Evolutionary conservation across 257 asterid genomes (phyloP), one percentile per base, ranked within the genome.

Genomic region (Solanum lycopersicoides): DNA sequence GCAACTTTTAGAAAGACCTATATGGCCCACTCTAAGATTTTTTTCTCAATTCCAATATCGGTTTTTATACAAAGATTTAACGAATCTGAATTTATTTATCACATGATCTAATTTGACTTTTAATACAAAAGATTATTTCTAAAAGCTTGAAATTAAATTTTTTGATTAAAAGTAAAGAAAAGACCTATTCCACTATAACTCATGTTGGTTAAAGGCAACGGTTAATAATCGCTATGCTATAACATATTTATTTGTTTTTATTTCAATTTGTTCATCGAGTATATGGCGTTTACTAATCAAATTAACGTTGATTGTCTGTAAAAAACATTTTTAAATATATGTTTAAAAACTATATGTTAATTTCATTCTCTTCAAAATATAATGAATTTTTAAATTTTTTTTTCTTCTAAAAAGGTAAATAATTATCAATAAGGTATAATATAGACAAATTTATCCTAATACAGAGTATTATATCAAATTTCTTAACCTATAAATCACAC

Each of bases 41-140:
- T 25, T 25, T 25, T 65, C 2, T 60, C 12, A 21, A 60, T 21
- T 60, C 0, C 1, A 7, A 0, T 3, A 4, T 23, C 1, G 0
- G 10, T 3, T 23, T 28, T 66, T 25, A 1, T 66, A 12, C 25
- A 25, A 65, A 3, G 8, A 25, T 30, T 68, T 7, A 30, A 13
- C 0, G 7, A 28, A 21, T 65, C 25, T 25, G 15, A 65, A 65
- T 65, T 56, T 56, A 0, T 3, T 56, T 56, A 56, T 56, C 5
- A 5, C 25, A 20, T 6, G 63, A 2, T 53, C 2, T 53, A 1
- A 53, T 6, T 16, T 2, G 23, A 18, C 21, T 8, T 14, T 47
- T 47, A 56, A 56, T 1, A 3, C 18, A 53, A 53, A 56, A 18
- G 2, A 18, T 56, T 56, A 56, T 18, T 56, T 18, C n/a, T 16